These are phyloP conservation scores for Bryoglossum gracile DNA, from an alignment of 495 filamentous ascomycete species.

Conservation along the genomic window DNA sequence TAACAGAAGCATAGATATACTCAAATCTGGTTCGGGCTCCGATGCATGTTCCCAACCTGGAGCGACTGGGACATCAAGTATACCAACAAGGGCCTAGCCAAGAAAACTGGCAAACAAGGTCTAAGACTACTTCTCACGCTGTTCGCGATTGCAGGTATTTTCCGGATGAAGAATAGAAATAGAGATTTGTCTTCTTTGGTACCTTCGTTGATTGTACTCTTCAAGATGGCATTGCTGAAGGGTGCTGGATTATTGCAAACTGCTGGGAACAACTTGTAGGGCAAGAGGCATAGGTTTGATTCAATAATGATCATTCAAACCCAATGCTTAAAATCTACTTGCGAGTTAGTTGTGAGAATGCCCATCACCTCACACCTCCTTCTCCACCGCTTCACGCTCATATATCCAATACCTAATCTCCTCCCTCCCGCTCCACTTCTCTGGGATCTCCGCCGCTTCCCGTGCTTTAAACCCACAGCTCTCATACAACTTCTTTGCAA, in stretches of 20 bases:
- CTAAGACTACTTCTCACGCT: background rate
- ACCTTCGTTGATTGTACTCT: background rate
- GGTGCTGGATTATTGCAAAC: slow-evolving; percentile 5
- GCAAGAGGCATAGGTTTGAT: too few relatives aligned
- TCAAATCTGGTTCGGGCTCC: slow-evolving; percentile 40
- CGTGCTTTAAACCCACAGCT: too few relatives aligned
- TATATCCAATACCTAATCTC: too few relatives aligned
- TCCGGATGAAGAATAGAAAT: background rate
- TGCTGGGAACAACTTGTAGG: slow-evolving; percentile 1
- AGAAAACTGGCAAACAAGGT: slow-evolving; percentile 12
- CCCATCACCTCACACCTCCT: too few relatives aligned
- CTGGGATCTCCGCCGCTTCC: too few relatives aligned
- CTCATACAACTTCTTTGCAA: too few relatives aligned
- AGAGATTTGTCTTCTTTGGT: background rate
- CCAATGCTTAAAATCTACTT: background rate
- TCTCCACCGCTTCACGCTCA: too few relatives aligned
- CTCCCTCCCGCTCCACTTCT: too few relatives aligned
- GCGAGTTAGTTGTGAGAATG: too few relatives aligned
- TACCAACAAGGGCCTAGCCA: slow-evolving; percentile 37
- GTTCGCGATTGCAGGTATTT: background rate
- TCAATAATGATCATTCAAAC: too few relatives aligned
- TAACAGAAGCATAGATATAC: slow-evolving; percentile 34
- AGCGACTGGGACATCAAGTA: slow-evolving; percentile 46
- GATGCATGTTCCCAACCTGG: slow-evolving; percentile 51
- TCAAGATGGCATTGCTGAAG: slow-evolving; percentile 3